phyloP scores from a whole-genome alignment of 768 basidiomycete genomes.

The Hydnomerulius pinastri region DNA sequence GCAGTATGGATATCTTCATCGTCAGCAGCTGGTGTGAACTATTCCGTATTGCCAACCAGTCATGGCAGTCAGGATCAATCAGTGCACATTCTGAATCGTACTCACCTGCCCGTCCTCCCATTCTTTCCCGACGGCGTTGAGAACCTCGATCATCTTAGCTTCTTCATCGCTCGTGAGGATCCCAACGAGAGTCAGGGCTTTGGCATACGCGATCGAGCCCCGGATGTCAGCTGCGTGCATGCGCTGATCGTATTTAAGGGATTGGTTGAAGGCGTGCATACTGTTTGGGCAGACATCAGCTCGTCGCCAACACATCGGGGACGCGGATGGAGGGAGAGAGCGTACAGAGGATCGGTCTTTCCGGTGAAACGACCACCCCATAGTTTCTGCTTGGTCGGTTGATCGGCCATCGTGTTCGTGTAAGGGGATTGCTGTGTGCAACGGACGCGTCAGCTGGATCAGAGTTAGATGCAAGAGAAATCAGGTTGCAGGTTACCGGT shows the following conservation, averaged over 20 bases:
- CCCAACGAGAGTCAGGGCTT: conserved; percentile 75
- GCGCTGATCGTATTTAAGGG: conserved; percentile 88
- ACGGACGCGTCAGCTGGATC: no score
- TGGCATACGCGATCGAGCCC: conserved; percentile 96
- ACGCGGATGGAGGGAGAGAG: not conserved
- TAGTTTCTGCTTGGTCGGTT: conserved; percentile 68
- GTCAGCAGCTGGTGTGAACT: conserved; percentile 81
- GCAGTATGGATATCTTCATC: conserved; percentile 99
- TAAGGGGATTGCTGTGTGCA: no score
- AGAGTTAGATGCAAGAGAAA: no score
- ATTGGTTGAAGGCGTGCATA: conserved; percentile 98
- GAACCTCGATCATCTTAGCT: conserved; percentile 67
- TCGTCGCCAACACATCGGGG: not conserved
- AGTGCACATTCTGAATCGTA: conserved; percentile 1
- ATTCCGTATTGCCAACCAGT: no score
- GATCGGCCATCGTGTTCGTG: conserved; percentile 34
- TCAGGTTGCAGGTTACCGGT: no score
- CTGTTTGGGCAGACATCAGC: conserved; percentile 39
- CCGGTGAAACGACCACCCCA: conserved; percentile 92
- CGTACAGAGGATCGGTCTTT: conserved; percentile 64
- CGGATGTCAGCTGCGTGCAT: conserved; percentile 92
- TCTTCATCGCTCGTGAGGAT: conserved; percentile 84
- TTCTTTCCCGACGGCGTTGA: conserved; percentile 75
- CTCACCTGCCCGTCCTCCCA: conserved; percentile 80
- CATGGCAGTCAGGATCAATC: not conserved